A percentile compares a stretch with the other conserved stretches of the same genome.
These are phyloP conservation scores for Rutidosis leptorrhynchoides DNA, from an alignment of 129 eudicot species.

Conservation along the genomic window DNA sequence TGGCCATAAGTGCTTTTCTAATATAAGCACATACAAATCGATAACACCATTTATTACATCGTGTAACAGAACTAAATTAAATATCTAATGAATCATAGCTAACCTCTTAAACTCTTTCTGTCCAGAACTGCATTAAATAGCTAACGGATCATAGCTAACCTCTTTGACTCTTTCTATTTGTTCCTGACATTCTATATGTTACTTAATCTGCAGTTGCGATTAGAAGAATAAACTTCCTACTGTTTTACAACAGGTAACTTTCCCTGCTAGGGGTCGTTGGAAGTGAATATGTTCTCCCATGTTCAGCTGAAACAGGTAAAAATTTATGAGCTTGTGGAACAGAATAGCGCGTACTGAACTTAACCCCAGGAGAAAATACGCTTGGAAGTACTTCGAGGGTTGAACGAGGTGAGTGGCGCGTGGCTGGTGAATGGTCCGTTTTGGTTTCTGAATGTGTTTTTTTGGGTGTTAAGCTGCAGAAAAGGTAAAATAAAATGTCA, in stretches of 20 bases:
- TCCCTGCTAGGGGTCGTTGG: slow-evolving; percentile 32
- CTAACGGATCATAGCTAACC: too few relatives aligned
- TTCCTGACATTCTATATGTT: neutral
- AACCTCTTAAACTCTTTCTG: too few relatives aligned
- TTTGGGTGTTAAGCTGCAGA: slow-evolving; percentile 41
- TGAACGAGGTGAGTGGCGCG: slow-evolving; percentile 53
- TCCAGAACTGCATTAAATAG: too few relatives aligned
- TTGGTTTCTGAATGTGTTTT: slow-evolving; percentile 34
- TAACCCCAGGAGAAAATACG: slow-evolving; percentile 32
- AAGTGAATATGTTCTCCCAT: slow-evolving; percentile 33
- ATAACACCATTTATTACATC: slow-evolving; percentile 2
- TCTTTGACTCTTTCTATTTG: neutral
- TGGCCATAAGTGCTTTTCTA: slow-evolving; percentile 25
- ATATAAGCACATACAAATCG: slow-evolving; percentile 32
- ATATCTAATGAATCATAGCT: neutral
- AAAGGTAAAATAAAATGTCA: too few relatives aligned
- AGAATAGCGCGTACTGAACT: slow-evolving; percentile 23
- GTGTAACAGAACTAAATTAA: neutral
- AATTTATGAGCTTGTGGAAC: slow-evolving; percentile 4
- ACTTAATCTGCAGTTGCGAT: neutral
- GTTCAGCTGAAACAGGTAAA: slow-evolving; percentile 16
- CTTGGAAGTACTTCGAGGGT: slow-evolving; percentile 45
- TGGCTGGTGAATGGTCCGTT: slow-evolving; percentile 19
- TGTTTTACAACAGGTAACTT: slow-evolving; percentile 1
- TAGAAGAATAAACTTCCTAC: neutral